Evolutionary conservation across 345 rosid species (phyloP).

Genomic region (Atalantia buxifolia): DNA sequence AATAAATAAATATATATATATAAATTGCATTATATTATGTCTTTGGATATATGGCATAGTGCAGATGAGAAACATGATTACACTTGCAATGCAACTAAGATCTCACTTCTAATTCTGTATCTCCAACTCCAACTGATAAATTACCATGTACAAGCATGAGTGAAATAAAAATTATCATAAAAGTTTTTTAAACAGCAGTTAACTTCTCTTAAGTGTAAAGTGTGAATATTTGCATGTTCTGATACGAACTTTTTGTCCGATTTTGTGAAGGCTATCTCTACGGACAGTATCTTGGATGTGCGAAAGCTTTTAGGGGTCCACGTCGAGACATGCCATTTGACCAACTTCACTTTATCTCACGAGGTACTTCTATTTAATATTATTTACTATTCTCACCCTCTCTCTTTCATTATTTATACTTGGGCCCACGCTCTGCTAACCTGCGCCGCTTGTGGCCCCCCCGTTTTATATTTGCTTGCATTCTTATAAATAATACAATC

Average conservation of each 20-base stretch:
- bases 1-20: no score
- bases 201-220: no score
- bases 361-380: slow-evolving; percentile 40
- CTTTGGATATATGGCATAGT: no score
- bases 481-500: neutral
- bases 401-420: neutral
- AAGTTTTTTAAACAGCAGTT: no score
- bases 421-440: neutral
- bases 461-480: neutral
- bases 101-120: no score
- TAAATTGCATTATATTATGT: no score
- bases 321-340: slow-evolving; percentile 83
- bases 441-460: neutral
- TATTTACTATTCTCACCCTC: neutral
- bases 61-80: no score
- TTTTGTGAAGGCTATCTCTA: slow-evolving; percentile 76
- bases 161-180: no score
- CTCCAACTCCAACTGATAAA: no score
- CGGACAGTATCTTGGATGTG: slow-evolving; percentile 90
- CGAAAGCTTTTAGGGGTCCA: slow-evolving; percentile 75
- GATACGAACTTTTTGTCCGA: neutral
- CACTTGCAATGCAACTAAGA: no score
- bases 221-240: no score
- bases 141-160: no score
- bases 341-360: slow-evolving; percentile 76